These are phyloP conservation scores for Alloteropsis angusta DNA, from an alignment of 202 grass and related monocot species.

Conservation along the genomic window DNA sequence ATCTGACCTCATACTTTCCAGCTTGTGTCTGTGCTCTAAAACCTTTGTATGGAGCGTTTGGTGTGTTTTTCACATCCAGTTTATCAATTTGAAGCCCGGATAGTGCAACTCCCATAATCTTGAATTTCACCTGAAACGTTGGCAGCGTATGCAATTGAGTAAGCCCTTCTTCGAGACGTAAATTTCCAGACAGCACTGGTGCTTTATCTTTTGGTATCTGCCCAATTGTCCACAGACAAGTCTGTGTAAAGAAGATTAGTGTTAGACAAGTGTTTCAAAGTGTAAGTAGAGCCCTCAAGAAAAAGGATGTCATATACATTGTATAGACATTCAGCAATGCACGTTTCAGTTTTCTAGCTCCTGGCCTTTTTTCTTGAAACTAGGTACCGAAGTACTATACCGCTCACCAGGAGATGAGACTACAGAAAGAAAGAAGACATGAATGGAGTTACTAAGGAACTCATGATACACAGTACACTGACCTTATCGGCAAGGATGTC, in stretches of 20 bases:
- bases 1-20: constrained; percentile 65
- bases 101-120: constrained; percentile 76
- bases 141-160: constrained; percentile 58
- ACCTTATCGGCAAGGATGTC: constrained; percentile 88
- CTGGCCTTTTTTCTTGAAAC: not conserved
- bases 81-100: constrained; percentile 98
- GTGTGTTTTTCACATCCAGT: constrained; percentile 60
- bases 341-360: constrained; percentile 3
- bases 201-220: constrained; percentile 94
- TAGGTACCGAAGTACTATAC: not conserved
- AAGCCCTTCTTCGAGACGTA: constrained; percentile 60
- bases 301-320: not conserved
- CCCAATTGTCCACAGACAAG: constrained; percentile 79
- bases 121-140: constrained; percentile 79
- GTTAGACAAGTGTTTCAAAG: not conserved
- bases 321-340: not conserved
- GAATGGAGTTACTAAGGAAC: not conserved
- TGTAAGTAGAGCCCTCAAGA: not conserved
- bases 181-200: constrained; percentile 67
- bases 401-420: not conserved
- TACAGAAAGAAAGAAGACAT: not conserved
- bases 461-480: constrained; percentile 10
- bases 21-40: constrained; percentile 69
- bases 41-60: constrained; percentile 63
- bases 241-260: constrained; percentile 33